Conservation (phyloP, 2,329 filamentous ascomycete species). For the Alternaria panax region DNA sequence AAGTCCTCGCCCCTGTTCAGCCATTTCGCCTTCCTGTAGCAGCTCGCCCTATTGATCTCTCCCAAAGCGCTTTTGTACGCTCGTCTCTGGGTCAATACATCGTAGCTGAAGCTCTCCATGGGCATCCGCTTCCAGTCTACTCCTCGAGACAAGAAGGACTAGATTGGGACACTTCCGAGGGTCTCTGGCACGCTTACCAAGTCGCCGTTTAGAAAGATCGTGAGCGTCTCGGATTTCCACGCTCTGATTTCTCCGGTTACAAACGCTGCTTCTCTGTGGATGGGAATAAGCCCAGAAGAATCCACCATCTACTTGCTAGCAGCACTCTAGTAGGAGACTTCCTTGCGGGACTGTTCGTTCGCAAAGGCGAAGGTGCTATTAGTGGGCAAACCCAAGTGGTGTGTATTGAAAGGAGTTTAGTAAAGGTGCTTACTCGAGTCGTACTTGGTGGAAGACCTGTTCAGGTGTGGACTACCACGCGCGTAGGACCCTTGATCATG, state of each 20-base stretch:
- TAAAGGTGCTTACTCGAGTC: background rate
- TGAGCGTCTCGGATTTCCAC: no score
- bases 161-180: background rate
- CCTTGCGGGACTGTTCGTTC: background rate
- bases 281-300: background rate
- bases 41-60: background rate
- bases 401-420: background rate
- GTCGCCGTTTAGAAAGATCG: background rate
- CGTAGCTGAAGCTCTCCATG: background rate
- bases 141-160: background rate
- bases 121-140: background rate
- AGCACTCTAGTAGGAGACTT: background rate
- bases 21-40: background rate
- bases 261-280: background rate
- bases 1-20: background rate
- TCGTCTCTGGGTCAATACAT: no score
- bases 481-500: constrained; percentile 12
- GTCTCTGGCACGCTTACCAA: background rate
- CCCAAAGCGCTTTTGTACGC: background rate
- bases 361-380: background rate
- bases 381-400: background rate
- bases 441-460: background rate
- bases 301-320: background rate
- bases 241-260: background rate
- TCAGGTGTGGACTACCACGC: background rate